Evolutionary conservation across 495 filamentous ascomycete genomes (phyloP).

Genomic region (Endocarpon pusillum): DNA sequence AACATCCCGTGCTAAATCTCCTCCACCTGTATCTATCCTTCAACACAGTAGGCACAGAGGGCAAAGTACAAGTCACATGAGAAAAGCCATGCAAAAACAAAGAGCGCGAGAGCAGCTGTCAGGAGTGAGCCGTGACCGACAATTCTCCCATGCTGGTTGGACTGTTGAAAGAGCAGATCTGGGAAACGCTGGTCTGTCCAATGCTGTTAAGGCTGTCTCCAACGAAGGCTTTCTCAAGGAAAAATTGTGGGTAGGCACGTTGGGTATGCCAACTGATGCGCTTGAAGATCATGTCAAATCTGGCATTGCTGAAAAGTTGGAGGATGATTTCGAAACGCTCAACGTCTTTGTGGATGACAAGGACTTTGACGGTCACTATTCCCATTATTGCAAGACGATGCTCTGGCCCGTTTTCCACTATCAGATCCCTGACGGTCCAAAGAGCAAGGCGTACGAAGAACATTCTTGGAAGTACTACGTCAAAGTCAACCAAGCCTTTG

Average conservation of each 20-base stretch:
- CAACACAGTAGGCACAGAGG: conserved; percentile 40
- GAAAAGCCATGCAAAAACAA: conserved; percentile 21
- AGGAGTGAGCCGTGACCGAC: conserved; percentile 17
- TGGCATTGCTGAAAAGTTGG: conserved; percentile 62
- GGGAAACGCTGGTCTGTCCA: conserved; percentile 79
- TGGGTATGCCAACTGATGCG: conserved; percentile 81
- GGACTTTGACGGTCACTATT: conserved; percentile 84
- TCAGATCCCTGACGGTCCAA: conserved; percentile 88
- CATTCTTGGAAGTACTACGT: conserved; percentile 92
- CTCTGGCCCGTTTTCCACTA: conserved; percentile 91
- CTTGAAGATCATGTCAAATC: conserved; percentile 51
- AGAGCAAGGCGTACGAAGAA: conserved; percentile 93
- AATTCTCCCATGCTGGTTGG: conserved; percentile 54
- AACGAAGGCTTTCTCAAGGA: conserved; percentile 45
- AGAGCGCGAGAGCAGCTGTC: conserved; percentile 15
- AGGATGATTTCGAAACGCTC: conserved; percentile 62
- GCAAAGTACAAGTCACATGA: conserved; percentile 31
- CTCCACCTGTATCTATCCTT: conserved; percentile 55
- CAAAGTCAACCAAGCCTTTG: conserved; percentile 77
- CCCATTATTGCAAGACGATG: conserved; percentile 83
- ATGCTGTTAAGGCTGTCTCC: conserved; percentile 62
- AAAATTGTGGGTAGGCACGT: conserved; percentile 72
- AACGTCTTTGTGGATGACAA: conserved; percentile 71
- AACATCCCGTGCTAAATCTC: conserved; percentile 44
- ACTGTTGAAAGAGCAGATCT: conserved; percentile 69